Evolutionary conservation across 441 rosid genomes (phyloP).

Genomic region (Lepidium campestre): DNA sequence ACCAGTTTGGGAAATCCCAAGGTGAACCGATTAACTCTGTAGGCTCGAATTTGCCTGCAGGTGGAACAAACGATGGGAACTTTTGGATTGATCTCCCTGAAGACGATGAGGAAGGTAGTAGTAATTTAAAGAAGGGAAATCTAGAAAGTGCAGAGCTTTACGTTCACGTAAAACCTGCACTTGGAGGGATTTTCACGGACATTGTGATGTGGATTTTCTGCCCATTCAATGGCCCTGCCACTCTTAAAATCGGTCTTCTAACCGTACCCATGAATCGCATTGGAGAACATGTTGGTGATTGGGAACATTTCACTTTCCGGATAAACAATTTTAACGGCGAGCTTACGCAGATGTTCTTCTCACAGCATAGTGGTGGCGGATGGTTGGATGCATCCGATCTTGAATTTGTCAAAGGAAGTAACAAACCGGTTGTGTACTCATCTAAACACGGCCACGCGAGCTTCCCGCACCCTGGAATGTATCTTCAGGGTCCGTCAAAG

Average conservation of each 20-base stretch:
- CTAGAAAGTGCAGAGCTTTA: slow-evolving; percentile 59
- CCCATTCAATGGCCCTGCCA: slow-evolving; percentile 67
- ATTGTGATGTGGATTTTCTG: slow-evolving; percentile 68
- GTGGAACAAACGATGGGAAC: slow-evolving; percentile 47
- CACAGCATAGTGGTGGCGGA: slow-evolving; percentile 62
- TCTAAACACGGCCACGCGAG: slow-evolving; percentile 65
- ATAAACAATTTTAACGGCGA: slow-evolving; percentile 54
- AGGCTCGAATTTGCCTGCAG: slow-evolving; percentile 53
- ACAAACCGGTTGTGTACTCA: slow-evolving; percentile 49
- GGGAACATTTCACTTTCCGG: slow-evolving; percentile 66
- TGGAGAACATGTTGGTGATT: slow-evolving; percentile 62
- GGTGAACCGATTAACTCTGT: slow-evolving; percentile 39
- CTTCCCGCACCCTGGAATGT: slow-evolving; percentile 54
- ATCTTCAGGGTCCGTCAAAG: slow-evolving; percentile 59
- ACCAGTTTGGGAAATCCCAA: slow-evolving; percentile 24
- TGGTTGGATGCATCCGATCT: slow-evolving; percentile 47
- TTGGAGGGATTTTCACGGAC: slow-evolving; percentile 62
- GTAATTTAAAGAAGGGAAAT: slow-evolving; percentile 36
- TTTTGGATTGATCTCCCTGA: slow-evolving; percentile 64
- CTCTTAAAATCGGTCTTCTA: slow-evolving; percentile 50
- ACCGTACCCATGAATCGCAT: slow-evolving; percentile 45
- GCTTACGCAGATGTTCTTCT: slow-evolving; percentile 46
- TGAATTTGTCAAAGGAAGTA: slow-evolving; percentile 42
- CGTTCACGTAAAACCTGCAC: slow-evolving; percentile 57
- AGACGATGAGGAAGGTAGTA: slow-evolving; percentile 30